A percentile compares a stretch with the other conserved stretches of the same genome.
phyloP scores from a whole-genome alignment of 306 rosid species.

The Mimosa bimucronata region DNA sequence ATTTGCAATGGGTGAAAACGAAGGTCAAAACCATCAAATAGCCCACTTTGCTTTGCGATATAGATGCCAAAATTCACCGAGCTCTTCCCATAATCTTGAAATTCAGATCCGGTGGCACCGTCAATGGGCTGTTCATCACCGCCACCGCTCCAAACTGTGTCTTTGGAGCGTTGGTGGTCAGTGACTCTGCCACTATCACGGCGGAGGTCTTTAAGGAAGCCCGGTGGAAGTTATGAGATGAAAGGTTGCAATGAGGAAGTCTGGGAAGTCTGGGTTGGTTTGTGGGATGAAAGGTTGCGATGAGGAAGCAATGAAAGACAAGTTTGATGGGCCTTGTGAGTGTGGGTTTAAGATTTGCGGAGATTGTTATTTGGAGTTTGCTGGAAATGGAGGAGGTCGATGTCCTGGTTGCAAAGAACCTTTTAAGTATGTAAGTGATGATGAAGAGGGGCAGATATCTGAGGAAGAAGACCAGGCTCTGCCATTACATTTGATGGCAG shows the following conservation, averaged over 20 bases:
- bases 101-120: constrained; percentile 44
- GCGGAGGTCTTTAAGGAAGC: too few relatives aligned
- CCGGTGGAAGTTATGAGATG: too few relatives aligned
- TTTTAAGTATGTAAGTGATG: constrained; percentile 50
- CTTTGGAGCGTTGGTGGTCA: constrained; percentile 28
- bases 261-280: constrained; percentile 41
- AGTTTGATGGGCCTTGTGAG: constrained; percentile 48
- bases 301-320: constrained; percentile 57
- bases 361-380: constrained; percentile 71
- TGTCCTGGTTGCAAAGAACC: constrained; percentile 86
- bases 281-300: constrained; percentile 82
- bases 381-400: constrained; percentile 55
- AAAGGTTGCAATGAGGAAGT: too few relatives aligned
- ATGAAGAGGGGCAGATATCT: constrained; percentile 45
- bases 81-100: constrained; percentile 62
- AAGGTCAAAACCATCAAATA: constrained; percentile 60
- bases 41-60: constrained; percentile 53
- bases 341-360: constrained; percentile 81
- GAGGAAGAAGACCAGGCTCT: constrained; percentile 75
- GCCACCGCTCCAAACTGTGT: constrained; percentile 49
- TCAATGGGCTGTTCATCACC: constrained; percentile 64
- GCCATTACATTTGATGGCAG: constrained; percentile 78
- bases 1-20: constrained; percentile 59
- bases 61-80: constrained; percentile 64
- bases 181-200: constrained; percentile 46